phyloP scores from a whole-genome alignment of 2,329 filamentous ascomycete genomes.

The Phialophora verrucosa region DNA sequence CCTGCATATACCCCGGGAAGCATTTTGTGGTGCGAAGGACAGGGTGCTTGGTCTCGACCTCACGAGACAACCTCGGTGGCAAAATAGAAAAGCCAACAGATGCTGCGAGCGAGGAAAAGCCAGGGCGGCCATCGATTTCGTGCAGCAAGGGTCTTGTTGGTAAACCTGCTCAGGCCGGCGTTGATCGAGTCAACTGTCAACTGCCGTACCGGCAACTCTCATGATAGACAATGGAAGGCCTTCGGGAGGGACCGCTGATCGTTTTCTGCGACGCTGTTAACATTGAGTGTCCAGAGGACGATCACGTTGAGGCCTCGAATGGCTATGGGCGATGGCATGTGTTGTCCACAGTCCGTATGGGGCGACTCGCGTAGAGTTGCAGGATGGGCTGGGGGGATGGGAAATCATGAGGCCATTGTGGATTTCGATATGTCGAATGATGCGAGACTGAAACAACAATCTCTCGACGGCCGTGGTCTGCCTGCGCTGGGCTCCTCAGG shows the following conservation, averaged over 20 bases:
- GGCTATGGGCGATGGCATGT: neutral
- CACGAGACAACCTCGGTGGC: neutral
- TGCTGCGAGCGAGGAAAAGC: neutral
- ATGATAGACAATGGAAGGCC: neutral
- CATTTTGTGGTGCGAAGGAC: neutral
- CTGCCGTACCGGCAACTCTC: neutral
- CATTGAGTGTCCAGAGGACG: neutral
- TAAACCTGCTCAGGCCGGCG: neutral
- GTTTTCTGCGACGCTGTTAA: neutral
- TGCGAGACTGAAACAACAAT: slow-evolving; percentile 2
- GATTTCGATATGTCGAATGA: neutral
- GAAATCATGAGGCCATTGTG: neutral
- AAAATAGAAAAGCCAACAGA: neutral
- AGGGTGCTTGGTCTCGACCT: neutral
- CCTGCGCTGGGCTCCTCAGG: neutral
- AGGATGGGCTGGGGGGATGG: neutral
- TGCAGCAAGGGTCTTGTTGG: neutral
- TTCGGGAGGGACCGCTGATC: neutral
- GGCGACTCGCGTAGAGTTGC: neutral
- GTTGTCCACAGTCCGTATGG: neutral
- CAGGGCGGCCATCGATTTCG: neutral
- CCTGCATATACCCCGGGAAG: neutral
- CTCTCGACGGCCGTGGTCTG: neutral
- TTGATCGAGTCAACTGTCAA: neutral
- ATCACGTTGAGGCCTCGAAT: neutral